Evolutionary conservation across 1,284 basidiomycete species (phyloP).

Genomic region (Pholiota adiposa): DNA sequence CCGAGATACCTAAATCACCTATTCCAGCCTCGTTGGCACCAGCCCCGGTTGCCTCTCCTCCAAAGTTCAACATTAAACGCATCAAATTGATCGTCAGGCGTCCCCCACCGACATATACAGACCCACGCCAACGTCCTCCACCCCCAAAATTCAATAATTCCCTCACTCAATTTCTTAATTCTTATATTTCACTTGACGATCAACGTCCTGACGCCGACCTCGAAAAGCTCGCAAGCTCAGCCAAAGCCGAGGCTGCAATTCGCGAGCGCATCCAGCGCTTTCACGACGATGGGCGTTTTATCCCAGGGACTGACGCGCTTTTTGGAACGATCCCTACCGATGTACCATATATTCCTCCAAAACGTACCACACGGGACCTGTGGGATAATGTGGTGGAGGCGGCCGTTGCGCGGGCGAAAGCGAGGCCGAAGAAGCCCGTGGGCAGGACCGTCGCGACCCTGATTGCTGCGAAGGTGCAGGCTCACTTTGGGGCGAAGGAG

Average conservation of each 20-base stretch:
- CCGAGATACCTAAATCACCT: constrained; percentile 3
- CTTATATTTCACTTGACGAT: constrained; percentile 58
- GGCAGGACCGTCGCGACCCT: constrained; percentile 55
- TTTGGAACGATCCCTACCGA: constrained; percentile 31
- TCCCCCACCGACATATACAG: constrained; percentile 62
- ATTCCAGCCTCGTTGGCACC: background rate
- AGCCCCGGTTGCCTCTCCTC: constrained; percentile 27
- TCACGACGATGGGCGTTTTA: constrained; percentile 40
- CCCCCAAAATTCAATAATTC: constrained; percentile 56
- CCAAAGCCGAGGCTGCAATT: constrained; percentile 52
- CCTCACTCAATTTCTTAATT: constrained; percentile 58
- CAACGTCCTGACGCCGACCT: constrained; percentile 43
- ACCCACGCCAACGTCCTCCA: constrained; percentile 69
- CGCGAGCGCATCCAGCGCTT: constrained; percentile 58
- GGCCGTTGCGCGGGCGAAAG: constrained; percentile 37
- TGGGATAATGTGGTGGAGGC: constrained; percentile 63
- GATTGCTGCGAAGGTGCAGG: constrained; percentile 71
- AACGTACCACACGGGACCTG: constrained; percentile 40
- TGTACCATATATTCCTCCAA: constrained; percentile 28
- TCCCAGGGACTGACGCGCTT: constrained; percentile 36
- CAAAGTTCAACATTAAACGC: constrained; percentile 52
- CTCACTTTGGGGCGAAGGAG: constrained; percentile 79
- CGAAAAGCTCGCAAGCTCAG: constrained; percentile 44
- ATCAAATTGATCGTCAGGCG: constrained; percentile 71
- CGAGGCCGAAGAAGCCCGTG: constrained; percentile 45